Base-by-base conservation (phyloP, 106 monocot species). In the Amphibolis antarctica region DNA sequence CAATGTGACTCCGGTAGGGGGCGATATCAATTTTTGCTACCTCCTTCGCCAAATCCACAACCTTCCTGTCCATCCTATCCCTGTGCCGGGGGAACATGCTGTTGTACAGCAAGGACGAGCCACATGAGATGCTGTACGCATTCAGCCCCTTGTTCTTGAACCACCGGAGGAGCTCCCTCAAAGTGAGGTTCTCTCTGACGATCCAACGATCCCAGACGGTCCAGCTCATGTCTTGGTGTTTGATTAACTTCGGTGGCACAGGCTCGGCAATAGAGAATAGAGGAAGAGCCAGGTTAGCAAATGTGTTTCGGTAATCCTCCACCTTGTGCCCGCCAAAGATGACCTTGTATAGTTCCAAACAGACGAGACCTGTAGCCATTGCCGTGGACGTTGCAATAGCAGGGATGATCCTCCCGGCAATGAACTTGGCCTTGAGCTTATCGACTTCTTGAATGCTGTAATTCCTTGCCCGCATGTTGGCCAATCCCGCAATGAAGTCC, bases 271-370 rank as follows among this genome's bases (percentile, higher is more conserved):
- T 84, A 54, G 86, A 82, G 61, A 96, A 79, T 57, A 96, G 52
- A 9, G 94, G 94, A 23, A 96, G 81, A 0, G 89, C 86, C 6
- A 96, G 82, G 66, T 89, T 96, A 10, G 86, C 89, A 53, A 89
- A 96, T 1, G 94, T 86, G 82, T 96, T 96, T 43, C 84, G 83
- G 68, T 82, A 96, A 77, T 89, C 80, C 65, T 89, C 89, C 6
- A 82, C 60, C 53, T 67, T 77, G 74, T 89, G 94, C 44, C 75
- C 73, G 9, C 84, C 79, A 10, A 82, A 75, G 23, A 96, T 61
- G 19, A 96, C 94, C 62, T 96, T 96, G 82, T 96, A 96, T 4
- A 96, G 94, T 66, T 96, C 94, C 6, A 96, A 89, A 55, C 94
- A 96, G 47, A 89, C 94, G 0, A 96, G 67, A 22, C 94, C 94